Conservation (phyloP, 495 filamentous ascomycete species). For the Penicillium lividum region DNA sequence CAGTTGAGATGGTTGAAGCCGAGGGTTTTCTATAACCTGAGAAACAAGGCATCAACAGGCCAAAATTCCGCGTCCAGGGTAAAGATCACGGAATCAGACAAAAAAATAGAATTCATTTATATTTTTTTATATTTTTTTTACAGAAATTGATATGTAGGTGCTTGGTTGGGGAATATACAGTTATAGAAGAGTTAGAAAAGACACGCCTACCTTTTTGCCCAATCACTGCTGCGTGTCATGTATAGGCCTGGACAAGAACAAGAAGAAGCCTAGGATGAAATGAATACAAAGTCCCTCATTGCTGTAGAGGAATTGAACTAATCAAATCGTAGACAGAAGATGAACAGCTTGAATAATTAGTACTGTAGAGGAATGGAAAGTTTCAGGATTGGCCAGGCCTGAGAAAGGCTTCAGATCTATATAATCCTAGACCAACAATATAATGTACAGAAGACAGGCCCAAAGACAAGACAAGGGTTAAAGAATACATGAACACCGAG, state of each 20-base stretch:
- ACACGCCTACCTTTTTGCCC: no score
- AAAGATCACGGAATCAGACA: constrained; percentile 1
- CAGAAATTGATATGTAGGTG: no score
- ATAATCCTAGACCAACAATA: constrained; percentile 5
- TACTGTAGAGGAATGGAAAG: not conserved
- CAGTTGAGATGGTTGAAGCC: constrained; percentile 13
- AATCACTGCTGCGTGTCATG: no score
- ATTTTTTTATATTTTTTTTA: no score
- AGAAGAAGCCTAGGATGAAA: no score
- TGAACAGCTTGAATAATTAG: not conserved
- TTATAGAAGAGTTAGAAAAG: no score
- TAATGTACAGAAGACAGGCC: constrained; percentile 7
- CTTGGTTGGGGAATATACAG: no score
- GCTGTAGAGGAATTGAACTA: no score
- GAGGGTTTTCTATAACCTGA: constrained; percentile 13
- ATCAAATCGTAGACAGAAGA: no score
- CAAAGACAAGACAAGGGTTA: not conserved
- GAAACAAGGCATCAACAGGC: constrained; percentile 5
- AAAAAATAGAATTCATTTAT: no score
- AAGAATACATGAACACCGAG: constrained; percentile 9
- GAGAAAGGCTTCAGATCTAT: not conserved
- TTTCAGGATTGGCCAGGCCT: not conserved
- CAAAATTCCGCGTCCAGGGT: not conserved
- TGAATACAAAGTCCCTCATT: no score
- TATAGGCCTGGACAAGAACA: no score